A percentile compares a stretch with the other conserved stretches of the same genome.
Conservation (phyloP, 805 yeast genomes). For the Candida palmyrensis region DNA sequence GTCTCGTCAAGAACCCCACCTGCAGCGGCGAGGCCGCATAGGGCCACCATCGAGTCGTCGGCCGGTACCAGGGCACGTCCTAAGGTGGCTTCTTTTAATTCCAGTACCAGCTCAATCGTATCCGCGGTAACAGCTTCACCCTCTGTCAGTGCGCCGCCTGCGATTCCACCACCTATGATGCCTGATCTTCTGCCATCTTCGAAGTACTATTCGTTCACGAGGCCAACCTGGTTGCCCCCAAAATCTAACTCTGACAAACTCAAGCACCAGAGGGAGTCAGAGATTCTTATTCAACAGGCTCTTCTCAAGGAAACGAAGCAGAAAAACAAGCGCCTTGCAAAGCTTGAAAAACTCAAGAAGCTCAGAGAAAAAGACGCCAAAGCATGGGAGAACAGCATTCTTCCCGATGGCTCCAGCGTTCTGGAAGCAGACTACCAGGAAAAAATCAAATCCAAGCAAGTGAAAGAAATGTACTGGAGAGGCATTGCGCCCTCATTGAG, state of each 20-base stretch:
- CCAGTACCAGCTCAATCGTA: not conserved
- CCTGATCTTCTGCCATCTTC: not conserved
- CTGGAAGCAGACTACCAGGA: conserved; percentile 14
- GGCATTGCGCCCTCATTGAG: conserved; percentile 29
- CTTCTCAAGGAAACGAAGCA: conserved; percentile 31
- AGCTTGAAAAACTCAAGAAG: conserved; percentile 25
- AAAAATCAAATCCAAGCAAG: conserved; percentile 15
- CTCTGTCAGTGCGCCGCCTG: conserved; percentile 4
- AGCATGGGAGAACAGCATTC: conserved; percentile 14
- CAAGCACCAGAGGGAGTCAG: conserved; percentile 52
- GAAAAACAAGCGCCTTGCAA: conserved; percentile 22
- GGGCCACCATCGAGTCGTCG: not conserved
- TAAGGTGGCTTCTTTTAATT: not conserved
- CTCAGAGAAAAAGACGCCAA: conserved; percentile 30
- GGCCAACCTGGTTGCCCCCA: conserved; percentile 67
- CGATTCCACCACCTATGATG: conserved; percentile 4
- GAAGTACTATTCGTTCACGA: conserved; percentile 39
- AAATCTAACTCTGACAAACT: conserved; percentile 48
- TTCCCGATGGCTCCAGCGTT: conserved; percentile 5
- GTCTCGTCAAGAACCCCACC: too few species aligned
- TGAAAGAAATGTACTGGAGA: conserved; percentile 17
- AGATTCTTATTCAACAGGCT: conserved; percentile 38
- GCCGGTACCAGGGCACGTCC: not conserved
- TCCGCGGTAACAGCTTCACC: conserved; percentile 2
- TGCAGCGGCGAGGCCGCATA: too few species aligned